phyloP scores from a whole-genome alignment of 1,284 basidiomycete species.

The Microbotryum violaceum region DNA sequence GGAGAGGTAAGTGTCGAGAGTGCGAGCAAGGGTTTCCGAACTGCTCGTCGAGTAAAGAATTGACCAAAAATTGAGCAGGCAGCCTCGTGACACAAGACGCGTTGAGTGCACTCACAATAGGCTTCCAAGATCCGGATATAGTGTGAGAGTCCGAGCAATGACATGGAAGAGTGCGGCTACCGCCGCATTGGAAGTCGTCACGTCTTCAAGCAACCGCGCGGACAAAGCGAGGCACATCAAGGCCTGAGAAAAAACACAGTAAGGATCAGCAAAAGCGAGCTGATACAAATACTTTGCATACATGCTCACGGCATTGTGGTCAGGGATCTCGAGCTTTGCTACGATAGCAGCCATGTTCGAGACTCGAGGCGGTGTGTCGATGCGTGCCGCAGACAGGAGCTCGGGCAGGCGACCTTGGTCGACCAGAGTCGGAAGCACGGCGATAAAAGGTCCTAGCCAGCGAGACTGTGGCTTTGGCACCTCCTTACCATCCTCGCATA shows the following conservation, averaged over 20 bases:
- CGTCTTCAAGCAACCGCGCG: no score
- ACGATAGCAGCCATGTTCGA: background rate
- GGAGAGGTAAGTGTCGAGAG: slow-evolving; percentile 1
- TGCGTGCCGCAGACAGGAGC: slow-evolving; percentile 5
- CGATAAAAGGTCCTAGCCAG: slow-evolving; percentile 56
- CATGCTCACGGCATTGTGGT: background rate
- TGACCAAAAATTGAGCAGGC: background rate
- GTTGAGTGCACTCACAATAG: no score
- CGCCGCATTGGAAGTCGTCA: no score
- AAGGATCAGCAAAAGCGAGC: background rate
- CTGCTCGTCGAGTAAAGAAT: background rate
- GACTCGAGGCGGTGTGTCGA: background rate
- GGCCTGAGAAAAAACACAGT: background rate
- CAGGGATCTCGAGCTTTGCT: background rate
- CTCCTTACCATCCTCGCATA: background rate
- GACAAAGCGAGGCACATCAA: slow-evolving; percentile 3
- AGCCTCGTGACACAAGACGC: no score
- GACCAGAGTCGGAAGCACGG: slow-evolving; percentile 62
- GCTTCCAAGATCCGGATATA: no score
- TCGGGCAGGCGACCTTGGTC: background rate
- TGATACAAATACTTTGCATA: background rate
- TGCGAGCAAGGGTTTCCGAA: background rate
- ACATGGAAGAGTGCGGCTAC: no score
- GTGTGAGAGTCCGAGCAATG: no score
- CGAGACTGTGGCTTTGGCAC: slow-evolving; percentile 59